Evolutionary conservation across 768 basidiomycete genomes (phyloP), one percentile per base, ranked within the genome.

Genomic region (Artomyces pyxidatus): DNA sequence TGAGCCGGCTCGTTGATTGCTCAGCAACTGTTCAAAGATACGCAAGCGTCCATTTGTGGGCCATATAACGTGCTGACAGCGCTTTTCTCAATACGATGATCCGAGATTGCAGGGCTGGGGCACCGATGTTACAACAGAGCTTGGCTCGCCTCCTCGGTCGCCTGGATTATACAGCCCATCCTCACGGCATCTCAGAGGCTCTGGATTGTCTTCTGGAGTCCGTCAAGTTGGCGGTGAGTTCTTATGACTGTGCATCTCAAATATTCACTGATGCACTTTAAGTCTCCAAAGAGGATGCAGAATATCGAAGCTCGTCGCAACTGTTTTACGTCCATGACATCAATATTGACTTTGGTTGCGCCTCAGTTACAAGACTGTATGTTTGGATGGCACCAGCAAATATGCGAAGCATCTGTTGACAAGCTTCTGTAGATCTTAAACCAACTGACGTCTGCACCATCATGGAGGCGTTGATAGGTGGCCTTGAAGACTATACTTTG

Each of bases 401-500:
- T 14, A 21, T 39, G 16, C 32, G 12, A 27, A 19, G 16, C 41
- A 19, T 21, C 25, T 46, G 27, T 50, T 43, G 6, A 42, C 16
- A 1, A 14, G 16, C 28, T 22, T 37, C 43, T 45, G 25, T 41
- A 39, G 46, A 9, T 19, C 39, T 55, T 17, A 37, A 32, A 11
- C 11, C 49, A 6, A 32, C 49, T 56, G 25, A 56, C 14, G 26
- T 26, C n/a, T 22, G 17, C 17, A 44, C 19, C 17, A 43, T 89
- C 47, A 69, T 85, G 44, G 68, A 75, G 47, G 73, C 77, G 17
- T 61, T 89, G 30, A 63, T 83, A n/a, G 63, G 60, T n/a, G 93
- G 90, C 3, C 66, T 99, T 45, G 73, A 79, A 17, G 94, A 99
- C 68, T 99, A 98, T 61, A 86, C 89, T 5, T 81, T 79, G 42